phyloP scores from a whole-genome alignment of 495 filamentous ascomycete genomes.

The Trichocladium uniseriatum region DNA sequence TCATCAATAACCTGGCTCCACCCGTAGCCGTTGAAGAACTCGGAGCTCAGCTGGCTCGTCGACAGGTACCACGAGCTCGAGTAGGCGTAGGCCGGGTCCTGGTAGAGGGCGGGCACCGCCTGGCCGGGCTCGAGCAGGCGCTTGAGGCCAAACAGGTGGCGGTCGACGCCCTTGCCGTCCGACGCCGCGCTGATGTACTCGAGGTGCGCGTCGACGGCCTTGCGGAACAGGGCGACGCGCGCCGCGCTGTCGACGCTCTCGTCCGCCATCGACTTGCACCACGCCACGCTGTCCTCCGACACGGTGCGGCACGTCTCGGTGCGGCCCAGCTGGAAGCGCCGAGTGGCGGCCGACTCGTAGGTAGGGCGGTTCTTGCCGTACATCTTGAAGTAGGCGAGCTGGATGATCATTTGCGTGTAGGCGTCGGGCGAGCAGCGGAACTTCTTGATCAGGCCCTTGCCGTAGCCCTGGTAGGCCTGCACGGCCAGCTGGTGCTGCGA shows the following conservation, averaged over 20 bases:
- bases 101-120: constrained; percentile 69
- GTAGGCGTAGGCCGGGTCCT: constrained; percentile 80
- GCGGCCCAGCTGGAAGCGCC: constrained; percentile 90
- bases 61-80: constrained; percentile 82
- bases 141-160: constrained; percentile 95
- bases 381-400: constrained; percentile 98
- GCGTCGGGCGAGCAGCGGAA: constrained; percentile 98
- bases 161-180: constrained; percentile 89
- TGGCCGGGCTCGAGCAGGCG: constrained; percentile 76
- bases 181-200: constrained; percentile 83
- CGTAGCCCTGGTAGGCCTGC: constrained; percentile 93
- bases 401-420: constrained; percentile 97
- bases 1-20: constrained; percentile 98
- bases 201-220: constrained; percentile 71
- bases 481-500: constrained; percentile 83
- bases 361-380: constrained; percentile 96
- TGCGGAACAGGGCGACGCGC: constrained; percentile 64
- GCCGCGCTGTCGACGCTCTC: constrained; percentile 49
- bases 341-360: constrained; percentile 92
- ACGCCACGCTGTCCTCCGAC: constrained; percentile 84
- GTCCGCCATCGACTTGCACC: constrained; percentile 79
- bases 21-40: constrained; percentile 98
- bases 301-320: constrained; percentile 94
- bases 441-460: constrained; percentile 98
- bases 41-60: constrained; percentile 80